Evolutionary conservation across 345 rosid species (phyloP).

Genomic region (Populus simonii): DNA sequence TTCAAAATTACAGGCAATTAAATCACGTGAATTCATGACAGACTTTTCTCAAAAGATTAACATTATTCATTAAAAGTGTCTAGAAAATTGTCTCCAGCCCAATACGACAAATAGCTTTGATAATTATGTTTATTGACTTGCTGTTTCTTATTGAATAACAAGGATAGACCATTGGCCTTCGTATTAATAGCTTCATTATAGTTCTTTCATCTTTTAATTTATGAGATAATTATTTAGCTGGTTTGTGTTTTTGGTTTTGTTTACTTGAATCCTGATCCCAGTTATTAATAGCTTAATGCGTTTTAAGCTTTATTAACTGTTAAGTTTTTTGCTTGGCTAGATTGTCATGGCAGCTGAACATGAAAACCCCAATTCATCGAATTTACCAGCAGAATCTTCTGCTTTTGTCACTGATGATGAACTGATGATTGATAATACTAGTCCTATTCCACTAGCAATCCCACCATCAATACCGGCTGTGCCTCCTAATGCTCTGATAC

Average conservation of each 20-base stretch:
- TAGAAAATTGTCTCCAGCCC: no score
- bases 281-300: neutral
- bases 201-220: no score
- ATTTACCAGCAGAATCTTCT: conserved; percentile 36
- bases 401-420: conserved; percentile 31
- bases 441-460: conserved; percentile 33
- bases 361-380: conserved; percentile 34
- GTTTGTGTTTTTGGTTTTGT: neutral
- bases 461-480: conserved; percentile 27
- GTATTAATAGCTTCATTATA: neutral
- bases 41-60: no score
- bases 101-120: no score
- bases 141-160: neutral
- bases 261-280: neutral
- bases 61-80: no score
- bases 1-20: no score
- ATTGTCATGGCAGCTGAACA: conserved; percentile 63
- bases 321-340: conserved; percentile 5
- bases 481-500: conserved; percentile 63
- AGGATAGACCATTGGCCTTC: neutral
- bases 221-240: neutral
- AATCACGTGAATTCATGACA: no score
- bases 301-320: neutral
- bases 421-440: conserved; percentile 26
- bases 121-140: neutral